These are phyloP conservation scores for Boletus rubropictus DNA, from an alignment of 768 basidiomycete genomes.

Conservation along the genomic window DNA sequence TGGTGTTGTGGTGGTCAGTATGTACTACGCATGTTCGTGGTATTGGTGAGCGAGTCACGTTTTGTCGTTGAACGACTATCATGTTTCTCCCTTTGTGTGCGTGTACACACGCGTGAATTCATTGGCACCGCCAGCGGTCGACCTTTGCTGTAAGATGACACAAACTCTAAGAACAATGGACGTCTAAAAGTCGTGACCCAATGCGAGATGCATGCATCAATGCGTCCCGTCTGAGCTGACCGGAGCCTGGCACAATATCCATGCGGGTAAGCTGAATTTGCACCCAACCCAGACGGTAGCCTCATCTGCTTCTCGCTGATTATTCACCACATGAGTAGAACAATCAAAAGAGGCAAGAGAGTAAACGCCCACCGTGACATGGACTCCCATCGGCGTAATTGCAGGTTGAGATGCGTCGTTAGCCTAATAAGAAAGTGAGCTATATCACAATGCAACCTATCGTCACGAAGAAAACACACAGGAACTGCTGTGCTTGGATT, in stretches of 20 bases:
- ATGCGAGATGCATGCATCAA: neutral
- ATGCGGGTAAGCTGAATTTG: neutral
- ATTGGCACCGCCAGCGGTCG: too few species aligned
- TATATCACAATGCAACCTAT: too few species aligned
- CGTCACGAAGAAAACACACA: neutral
- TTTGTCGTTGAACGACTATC: conserved; percentile 11
- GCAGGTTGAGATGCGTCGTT: neutral
- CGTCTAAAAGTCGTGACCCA: neutral
- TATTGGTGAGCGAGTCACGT: neutral
- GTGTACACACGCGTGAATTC: neutral
- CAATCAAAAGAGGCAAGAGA: too few species aligned
- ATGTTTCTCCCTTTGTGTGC: neutral
- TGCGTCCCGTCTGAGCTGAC: neutral
- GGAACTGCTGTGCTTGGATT: neutral
- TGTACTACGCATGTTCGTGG: neutral
- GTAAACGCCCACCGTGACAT: neutral
- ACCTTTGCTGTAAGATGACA: neutral
- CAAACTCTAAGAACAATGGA: too few species aligned
- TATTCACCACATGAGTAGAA: neutral
- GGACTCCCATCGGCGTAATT: neutral
- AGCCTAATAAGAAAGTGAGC: neutral
- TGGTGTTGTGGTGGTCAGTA: too few species aligned
- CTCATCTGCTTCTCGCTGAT: neutral
- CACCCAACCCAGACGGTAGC: neutral
- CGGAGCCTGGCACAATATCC: neutral